Evolutionary conservation across 495 filamentous ascomycete genomes (phyloP).

Genomic region (Lepraria neglecta): DNA sequence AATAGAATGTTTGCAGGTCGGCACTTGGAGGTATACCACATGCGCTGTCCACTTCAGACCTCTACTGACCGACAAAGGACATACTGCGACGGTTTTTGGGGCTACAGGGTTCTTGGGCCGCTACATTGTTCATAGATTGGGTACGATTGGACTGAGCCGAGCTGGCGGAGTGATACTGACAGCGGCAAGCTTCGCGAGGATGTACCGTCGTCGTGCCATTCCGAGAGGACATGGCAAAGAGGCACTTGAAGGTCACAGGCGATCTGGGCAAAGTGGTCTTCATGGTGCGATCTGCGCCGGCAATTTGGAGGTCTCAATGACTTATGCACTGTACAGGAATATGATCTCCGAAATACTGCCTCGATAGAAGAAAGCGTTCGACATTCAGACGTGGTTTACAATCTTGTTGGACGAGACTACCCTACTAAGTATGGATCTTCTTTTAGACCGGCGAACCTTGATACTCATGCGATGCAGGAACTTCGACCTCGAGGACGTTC

Average conservation of each 20-base stretch:
- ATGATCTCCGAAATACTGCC: constrained; percentile 87
- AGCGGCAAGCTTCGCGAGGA: constrained; percentile 67
- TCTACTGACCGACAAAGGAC: constrained; percentile 47
- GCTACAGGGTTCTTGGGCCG: constrained; percentile 93
- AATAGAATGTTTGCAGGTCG: constrained; percentile 48
- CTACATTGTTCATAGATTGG: constrained; percentile 95
- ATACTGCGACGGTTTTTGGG: constrained; percentile 96
- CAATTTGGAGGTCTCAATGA: neutral
- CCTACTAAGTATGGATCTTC: constrained; percentile 74
- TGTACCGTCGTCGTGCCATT: constrained; percentile 89
- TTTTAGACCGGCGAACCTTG: neutral
- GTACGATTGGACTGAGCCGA: constrained; percentile 43
- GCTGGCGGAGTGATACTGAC: constrained; percentile 32
- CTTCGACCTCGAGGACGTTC: constrained; percentile 85
- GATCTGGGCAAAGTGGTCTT: constrained; percentile 87
- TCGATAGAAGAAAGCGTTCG: constrained; percentile 95
- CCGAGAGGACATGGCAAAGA: constrained; percentile 95
- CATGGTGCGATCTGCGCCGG: constrained; percentile 48
- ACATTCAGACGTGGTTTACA: constrained; percentile 96
- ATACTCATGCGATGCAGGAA: constrained; percentile 56
- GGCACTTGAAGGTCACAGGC: constrained; percentile 89
- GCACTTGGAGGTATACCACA: constrained; percentile 67
- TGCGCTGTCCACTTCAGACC: constrained; percentile 20
- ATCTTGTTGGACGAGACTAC: constrained; percentile 86
- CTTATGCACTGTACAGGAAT: constrained; percentile 55